phyloP scores from a whole-genome alignment of 2,329 filamentous ascomycete genomes.

The Pseudopyrenochaeta lycopersici region DNA sequence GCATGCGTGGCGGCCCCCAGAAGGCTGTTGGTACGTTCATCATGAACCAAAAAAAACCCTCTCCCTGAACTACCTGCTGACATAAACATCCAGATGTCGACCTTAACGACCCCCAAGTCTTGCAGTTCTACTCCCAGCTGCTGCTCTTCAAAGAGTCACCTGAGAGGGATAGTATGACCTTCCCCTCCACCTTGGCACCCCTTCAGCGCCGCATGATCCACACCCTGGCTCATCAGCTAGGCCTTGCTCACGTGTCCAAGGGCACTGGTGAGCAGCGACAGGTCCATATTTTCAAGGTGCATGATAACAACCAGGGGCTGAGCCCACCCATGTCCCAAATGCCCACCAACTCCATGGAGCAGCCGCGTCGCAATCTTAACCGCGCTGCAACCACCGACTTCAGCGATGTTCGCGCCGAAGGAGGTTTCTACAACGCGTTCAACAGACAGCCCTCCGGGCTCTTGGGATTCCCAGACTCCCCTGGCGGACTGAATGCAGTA shows the following conservation, averaged over 20 bases:
- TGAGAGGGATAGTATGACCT: constrained; percentile 80
- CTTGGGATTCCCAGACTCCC: constrained; percentile 83
- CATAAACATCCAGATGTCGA: constrained; percentile 70
- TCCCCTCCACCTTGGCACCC: constrained; percentile 81
- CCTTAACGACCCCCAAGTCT: constrained; percentile 86
- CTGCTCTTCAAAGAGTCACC: constrained; percentile 86
- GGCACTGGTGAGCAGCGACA: constrained; percentile 88
- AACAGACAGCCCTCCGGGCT: constrained; percentile 82
- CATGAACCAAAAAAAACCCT: no score
- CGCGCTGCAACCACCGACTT: constrained; percentile 98
- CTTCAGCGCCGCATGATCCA: constrained; percentile 90
- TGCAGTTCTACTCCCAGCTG: constrained; percentile 90
- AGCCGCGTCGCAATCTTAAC: constrained; percentile 84
- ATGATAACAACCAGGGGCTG: constrained; percentile 65
- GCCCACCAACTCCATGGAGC: constrained; percentile 73
- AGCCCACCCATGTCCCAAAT: constrained; percentile 70
- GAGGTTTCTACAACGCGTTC: constrained; percentile 77
- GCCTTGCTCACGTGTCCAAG: constrained; percentile 87
- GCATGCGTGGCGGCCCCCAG: constrained; percentile 52
- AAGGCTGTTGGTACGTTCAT: constrained; percentile 53
- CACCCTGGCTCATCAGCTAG: constrained; percentile 94
- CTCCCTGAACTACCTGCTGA: constrained; percentile 23
- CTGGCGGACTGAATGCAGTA: constrained; percentile 69
- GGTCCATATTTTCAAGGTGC: constrained; percentile 84
- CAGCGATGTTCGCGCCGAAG: constrained; percentile 79